Base-by-base conservation (phyloP, 495 filamentous ascomycete species). In the Aspergillus ostianus region DNA sequence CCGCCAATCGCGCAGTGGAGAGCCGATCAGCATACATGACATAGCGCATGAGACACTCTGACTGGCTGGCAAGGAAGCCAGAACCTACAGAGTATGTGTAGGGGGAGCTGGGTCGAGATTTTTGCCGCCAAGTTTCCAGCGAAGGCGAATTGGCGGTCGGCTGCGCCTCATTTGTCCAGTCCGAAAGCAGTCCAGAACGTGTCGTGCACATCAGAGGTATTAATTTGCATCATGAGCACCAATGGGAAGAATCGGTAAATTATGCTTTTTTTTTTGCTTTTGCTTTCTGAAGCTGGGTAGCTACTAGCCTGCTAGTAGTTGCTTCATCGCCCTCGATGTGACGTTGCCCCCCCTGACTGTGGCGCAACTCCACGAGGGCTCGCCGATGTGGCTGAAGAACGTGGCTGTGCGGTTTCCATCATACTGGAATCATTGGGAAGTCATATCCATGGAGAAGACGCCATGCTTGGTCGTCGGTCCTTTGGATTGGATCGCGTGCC, bases 91-190 rank as follows among this genome's bases (percentile, higher is more conserved):
- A 2, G 23, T 26, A 26, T 26, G 23, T 2, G 23, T 26, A 26
- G 23, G 4, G 41, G 1, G 20, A 54, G 32, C 32, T 15, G 47
- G 23, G 29, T 53, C 27, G 29, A 53, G 51, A 53, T 36, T 53
- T 53, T 23, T 23, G 52, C 21, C 52, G 52, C 52, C 52, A 45
- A 54, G 52, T 53, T 26, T 19, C 10, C 9, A 41, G 9, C 10
- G 36, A 41, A 12, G 10, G 27, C 27, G 23, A 30, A 52, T 27
- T 19, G 50, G 30, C 50, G 36, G 36, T 44, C 19, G 3, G 52
- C 52, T 54, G 52, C 52, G 52, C 52, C 52, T 54, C 52, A 45
- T 45, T 54, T 15, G 6, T 30, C 30, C 30, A 53, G 41, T 53
- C 32, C 32, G 32, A 36, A 8, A 36, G 32, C 32, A 36, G 32